Base-by-base conservation (phyloP, 225 moss, liverwort and hornwort genomes). In the Straminergon stramineum region DNA sequence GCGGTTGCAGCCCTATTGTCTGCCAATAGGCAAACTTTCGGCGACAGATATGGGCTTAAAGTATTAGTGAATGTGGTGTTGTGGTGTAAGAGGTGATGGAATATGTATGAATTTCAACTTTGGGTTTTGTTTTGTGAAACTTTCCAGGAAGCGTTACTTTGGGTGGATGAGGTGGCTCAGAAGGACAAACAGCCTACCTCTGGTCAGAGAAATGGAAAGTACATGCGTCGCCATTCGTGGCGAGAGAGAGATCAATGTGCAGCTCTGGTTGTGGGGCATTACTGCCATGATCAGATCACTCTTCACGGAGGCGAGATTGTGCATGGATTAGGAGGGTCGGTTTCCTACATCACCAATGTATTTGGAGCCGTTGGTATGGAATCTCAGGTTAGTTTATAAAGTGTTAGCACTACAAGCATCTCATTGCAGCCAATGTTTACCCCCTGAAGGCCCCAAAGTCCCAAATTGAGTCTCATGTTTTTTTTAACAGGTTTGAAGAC, bases 231-330 rank as follows among this genome's bases (percentile, higher is more conserved):
- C 35, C 92, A 93, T 92, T 93, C 92, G 27, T 28, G 89, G 89
- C 83, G 93, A 75, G 84, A 87, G 85, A 85, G 60, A 85, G 84
- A 89, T 63, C 91, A 89, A 75, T 94, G 91, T 89, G 91, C 96
- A 88, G 94, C 94, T 90, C 91, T 98, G 48, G 94, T 98, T 77
- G 97, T 96, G 66, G 96, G 97, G 41, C 96, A 98, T 82, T 96
- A 96, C 70, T 96, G 96, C 86, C 97, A 98, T 82, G 97, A 98
- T 83, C 92, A 90, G 79, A 93, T 98, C 74, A 95, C 92, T 27
- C 89, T 98, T 52, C 94, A 94, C 32, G 95, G 94, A 53, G 96
- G 96, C 52, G 83, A 90, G 58, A 83, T 91, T 88, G 96, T 95
- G 37, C 87, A 95, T 77, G 92, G 87, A 57, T 90, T 98, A 63